These are phyloP conservation scores for Fusarium haematococcum DNA, from an alignment of 2,329 filamentous ascomycete genomes.

Conservation along the genomic window DNA sequence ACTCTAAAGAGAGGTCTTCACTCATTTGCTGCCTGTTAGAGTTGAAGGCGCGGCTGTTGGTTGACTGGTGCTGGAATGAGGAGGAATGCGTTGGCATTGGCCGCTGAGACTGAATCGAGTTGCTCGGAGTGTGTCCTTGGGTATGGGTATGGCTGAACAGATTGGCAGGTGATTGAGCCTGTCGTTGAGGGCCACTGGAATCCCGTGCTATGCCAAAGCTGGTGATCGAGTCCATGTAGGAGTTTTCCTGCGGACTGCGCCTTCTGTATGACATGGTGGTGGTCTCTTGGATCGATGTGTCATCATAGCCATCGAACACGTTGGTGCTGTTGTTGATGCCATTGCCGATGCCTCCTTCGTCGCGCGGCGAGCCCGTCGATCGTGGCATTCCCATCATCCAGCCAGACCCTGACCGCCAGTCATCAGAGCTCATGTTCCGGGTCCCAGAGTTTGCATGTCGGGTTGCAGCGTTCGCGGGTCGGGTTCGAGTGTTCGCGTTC, in stretches of 20 bases:
- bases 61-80: constrained; percentile 60
- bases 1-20: constrained; percentile 52
- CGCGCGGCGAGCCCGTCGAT: background rate
- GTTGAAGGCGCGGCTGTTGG: constrained; percentile 52
- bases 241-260: constrained; percentile 51
- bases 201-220: constrained; percentile 60
- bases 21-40: constrained; percentile 53
- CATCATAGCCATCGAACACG: constrained; percentile 33
- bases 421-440: background rate
- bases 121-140: constrained; percentile 56
- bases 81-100: constrained; percentile 57
- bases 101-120: constrained; percentile 61
- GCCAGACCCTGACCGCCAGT: background rate
- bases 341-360: background rate
- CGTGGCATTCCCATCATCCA: background rate
- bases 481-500: constrained; percentile 72
- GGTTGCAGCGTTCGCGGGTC: constrained; percentile 22
- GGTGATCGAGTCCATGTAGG: constrained; percentile 53
- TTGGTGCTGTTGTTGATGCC: background rate
- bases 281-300: constrained; percentile 36
- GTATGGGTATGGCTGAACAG: constrained; percentile 45
- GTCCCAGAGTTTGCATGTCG: constrained; percentile 64
- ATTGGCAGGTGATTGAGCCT: constrained; percentile 59
- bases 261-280: constrained; percentile 45
- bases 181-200: constrained; percentile 66